A percentile compares a stretch with the other conserved stretches of the same genome.
phyloP scores from a whole-genome alignment of 345 rosid species.

The Iberis pinnata region DNA sequence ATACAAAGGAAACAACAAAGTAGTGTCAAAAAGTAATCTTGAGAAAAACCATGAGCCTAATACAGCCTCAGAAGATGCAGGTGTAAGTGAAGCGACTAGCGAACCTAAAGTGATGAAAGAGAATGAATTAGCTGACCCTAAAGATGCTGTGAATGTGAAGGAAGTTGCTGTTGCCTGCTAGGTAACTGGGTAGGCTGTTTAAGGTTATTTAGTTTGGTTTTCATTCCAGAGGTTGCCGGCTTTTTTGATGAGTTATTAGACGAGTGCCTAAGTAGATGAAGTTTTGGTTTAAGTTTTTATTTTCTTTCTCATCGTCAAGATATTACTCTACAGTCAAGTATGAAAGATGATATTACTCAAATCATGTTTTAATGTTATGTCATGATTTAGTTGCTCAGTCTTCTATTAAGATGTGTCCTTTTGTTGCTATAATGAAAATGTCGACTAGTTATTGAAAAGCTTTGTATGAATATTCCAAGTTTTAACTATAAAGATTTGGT shows the following conservation, averaged over 20 bases:
- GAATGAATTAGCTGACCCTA: background rate
- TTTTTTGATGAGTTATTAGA: background rate
- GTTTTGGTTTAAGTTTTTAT: background rate
- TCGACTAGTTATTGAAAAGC: too few relatives aligned
- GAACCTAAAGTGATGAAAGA: conserved; percentile 8
- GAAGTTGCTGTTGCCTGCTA: conserved; percentile 48
- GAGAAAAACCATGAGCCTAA: conserved; percentile 5
- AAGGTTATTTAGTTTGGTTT: background rate
- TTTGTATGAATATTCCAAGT: too few relatives aligned
- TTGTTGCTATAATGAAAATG: too few relatives aligned
- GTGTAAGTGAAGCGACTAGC: background rate
- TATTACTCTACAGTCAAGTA: too few relatives aligned
- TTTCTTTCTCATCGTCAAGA: background rate
- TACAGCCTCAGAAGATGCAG: conserved; percentile 4
- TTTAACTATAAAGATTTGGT: too few relatives aligned
- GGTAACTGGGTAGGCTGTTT: background rate
- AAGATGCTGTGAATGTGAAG: conserved; percentile 12
- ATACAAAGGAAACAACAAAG: background rate
- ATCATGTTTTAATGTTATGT: too few relatives aligned
- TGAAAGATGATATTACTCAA: background rate
- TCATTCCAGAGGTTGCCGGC: background rate
- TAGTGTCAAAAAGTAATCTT: background rate
- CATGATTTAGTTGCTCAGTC: too few relatives aligned
- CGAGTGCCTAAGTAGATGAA: background rate
- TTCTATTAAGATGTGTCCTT: too few relatives aligned